These are phyloP conservation scores for Nicotiana rustica DNA, from an alignment of 305 asterid species.

Conservation along the genomic window DNA sequence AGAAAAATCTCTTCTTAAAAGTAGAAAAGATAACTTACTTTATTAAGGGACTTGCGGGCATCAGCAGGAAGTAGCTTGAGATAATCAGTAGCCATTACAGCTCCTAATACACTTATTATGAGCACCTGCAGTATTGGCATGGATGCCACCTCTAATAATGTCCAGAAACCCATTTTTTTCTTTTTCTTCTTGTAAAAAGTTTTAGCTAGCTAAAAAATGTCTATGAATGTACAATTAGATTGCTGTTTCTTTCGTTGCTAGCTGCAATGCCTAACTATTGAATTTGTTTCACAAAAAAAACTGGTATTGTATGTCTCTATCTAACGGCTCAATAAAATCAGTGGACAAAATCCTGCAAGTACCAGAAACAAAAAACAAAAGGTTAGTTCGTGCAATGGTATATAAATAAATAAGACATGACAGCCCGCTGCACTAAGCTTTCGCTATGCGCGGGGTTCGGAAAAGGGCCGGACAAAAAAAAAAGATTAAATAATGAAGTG, in stretches of 20 bases:
- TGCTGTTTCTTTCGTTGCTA: neutral
- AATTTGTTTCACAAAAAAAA: neutral
- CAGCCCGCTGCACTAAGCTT: too few relatives aligned
- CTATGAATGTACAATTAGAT: neutral
- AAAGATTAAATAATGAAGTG: neutral
- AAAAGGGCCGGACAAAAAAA: neutral
- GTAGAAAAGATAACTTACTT: slow-evolving; percentile 42
- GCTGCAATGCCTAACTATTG: neutral
- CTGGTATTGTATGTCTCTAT: neutral
- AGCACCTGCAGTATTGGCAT: slow-evolving; percentile 84
- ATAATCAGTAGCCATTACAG: slow-evolving; percentile 77
- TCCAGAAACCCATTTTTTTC: slow-evolving; percentile 64
- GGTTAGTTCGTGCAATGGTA: neutral
- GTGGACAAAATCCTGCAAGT: neutral
- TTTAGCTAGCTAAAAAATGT: neutral
- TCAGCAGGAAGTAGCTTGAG: slow-evolving; percentile 65
- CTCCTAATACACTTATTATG: slow-evolving; percentile 66
- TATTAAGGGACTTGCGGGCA: slow-evolving; percentile 63
- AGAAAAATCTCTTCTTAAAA: too few relatives aligned
- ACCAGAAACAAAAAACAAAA: neutral
- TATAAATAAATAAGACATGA: neutral
- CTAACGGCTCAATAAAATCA: neutral
- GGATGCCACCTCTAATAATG: slow-evolving; percentile 79
- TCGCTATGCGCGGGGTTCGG: too few relatives aligned
- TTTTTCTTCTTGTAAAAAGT: neutral